These are phyloP conservation scores for Neonothopanus nambi DNA, from an alignment of 1,284 basidiomycete genomes.

Conservation along the genomic window DNA sequence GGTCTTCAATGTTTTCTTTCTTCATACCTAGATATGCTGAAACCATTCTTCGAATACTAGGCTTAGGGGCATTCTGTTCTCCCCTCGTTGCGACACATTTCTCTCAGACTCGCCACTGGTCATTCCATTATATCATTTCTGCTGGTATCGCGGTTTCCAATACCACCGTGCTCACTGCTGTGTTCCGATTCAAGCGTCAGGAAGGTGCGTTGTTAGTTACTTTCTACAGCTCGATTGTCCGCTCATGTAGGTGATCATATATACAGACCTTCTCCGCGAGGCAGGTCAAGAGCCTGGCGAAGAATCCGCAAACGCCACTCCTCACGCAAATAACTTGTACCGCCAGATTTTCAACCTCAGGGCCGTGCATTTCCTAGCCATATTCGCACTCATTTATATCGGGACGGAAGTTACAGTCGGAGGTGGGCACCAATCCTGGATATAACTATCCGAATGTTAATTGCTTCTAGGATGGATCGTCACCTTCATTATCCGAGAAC, in stretches of 20 bases:
- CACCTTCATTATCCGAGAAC: slow-evolving; percentile 35
- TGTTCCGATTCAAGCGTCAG: slow-evolving; percentile 59
- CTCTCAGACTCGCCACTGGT: slow-evolving; percentile 49
- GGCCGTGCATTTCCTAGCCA: slow-evolving; percentile 51
- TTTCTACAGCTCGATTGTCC: background rate
- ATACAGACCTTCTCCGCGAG: slow-evolving; percentile 26
- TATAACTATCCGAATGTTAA: background rate
- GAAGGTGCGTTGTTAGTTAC: slow-evolving; percentile 40
- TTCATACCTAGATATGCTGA: background rate
- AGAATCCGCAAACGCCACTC: slow-evolving; percentile 18
- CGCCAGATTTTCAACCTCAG: slow-evolving; percentile 48
- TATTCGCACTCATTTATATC: slow-evolving; percentile 56
- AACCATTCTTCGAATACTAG: slow-evolving; percentile 38
- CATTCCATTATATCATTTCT: slow-evolving; percentile 65
- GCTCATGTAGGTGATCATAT: background rate
- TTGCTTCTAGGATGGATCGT: slow-evolving; percentile 38
- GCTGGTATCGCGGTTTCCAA: slow-evolving; percentile 58
- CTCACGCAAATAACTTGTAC: slow-evolving; percentile 37
- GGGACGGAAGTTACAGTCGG: slow-evolving; percentile 57
- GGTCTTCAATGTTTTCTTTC: slow-evolving; percentile 1
- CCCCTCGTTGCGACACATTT: slow-evolving; percentile 70
- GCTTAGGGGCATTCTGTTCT: slow-evolving; percentile 57
- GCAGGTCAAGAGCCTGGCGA: slow-evolving; percentile 30
- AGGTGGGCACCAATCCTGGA: slow-evolving; percentile 2
- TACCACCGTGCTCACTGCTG: slow-evolving; percentile 37